Conservation (phyloP, 257 asterid species). For the Nicotiana knightiana region DNA sequence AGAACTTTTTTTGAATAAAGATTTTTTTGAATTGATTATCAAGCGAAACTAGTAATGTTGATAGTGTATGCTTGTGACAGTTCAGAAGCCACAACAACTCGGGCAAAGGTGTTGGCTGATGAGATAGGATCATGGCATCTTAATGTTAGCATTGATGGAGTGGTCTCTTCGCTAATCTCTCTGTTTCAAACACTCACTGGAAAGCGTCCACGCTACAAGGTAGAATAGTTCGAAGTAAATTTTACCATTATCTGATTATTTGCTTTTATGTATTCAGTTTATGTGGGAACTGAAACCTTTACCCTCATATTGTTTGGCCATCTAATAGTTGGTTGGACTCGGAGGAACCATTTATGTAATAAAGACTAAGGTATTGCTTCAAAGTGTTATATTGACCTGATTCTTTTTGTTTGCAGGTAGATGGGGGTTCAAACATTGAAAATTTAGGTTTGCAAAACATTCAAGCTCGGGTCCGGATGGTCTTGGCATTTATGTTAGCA, state of each 20-base stretch:
- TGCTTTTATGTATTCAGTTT: not conserved
- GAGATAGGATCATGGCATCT: slow-evolving; percentile 98
- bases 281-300: not conserved
- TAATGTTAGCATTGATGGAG: slow-evolving; percentile 78
- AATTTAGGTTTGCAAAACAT: slow-evolving; percentile 80
- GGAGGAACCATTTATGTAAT: not conserved
- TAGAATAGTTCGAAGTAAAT: slow-evolving; percentile 15
- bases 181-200: slow-evolving; percentile 87
- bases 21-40: not conserved
- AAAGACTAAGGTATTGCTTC: slow-evolving; percentile 8
- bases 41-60: slow-evolving; percentile 11
- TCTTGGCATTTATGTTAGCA: slow-evolving; percentile 89
- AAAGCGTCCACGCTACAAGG: slow-evolving; percentile 78
- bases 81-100: slow-evolving; percentile 61
- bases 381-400: slow-evolving; percentile 6
- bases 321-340: not conserved
- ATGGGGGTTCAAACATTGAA: slow-evolving; percentile 84
- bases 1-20: not conserved
- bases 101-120: slow-evolving; percentile 82
- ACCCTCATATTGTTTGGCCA: not conserved
- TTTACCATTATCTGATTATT: not conserved
- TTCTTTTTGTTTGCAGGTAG: slow-evolving; percentile 51
- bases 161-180: slow-evolving; percentile 67
- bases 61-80: slow-evolving; percentile 30
- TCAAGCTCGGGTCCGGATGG: slow-evolving; percentile 95